A percentile compares a stretch with the other conserved stretches of the same genome.
These are phyloP conservation scores for Phaeosphaeria sp. DNA, from an alignment of 2,329 filamentous ascomycete genomes.

Conservation along the genomic window DNA sequence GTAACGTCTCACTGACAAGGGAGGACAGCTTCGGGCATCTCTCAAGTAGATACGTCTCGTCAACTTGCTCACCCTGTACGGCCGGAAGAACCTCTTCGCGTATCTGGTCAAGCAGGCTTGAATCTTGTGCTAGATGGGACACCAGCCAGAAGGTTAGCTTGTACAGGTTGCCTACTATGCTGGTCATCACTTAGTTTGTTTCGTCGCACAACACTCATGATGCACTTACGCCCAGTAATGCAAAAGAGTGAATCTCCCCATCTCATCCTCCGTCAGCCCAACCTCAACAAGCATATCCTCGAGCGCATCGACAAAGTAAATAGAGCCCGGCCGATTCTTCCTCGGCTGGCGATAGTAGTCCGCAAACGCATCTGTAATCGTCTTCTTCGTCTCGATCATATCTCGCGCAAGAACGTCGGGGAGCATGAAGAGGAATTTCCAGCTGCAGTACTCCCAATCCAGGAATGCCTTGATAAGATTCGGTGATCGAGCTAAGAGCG, in stretches of 20 bases:
- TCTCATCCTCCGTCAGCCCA: slow-evolving; percentile 13
- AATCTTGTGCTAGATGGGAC: slow-evolving; percentile 13
- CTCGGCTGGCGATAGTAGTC: slow-evolving; percentile 9
- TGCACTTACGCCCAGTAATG: slow-evolving; percentile 24
- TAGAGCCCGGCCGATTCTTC: slow-evolving; percentile 2
- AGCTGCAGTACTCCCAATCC: slow-evolving; percentile 16
- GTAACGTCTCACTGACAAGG: slow-evolving; percentile 14
- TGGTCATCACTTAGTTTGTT: not conserved
- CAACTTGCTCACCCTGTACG: not conserved
- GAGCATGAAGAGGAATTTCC: slow-evolving; percentile 19
- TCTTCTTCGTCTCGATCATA: slow-evolving; percentile 13
- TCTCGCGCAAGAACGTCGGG: slow-evolving; percentile 12
- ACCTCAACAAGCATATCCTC: slow-evolving; percentile 15
- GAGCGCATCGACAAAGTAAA: slow-evolving; percentile 10
- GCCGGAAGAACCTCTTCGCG: slow-evolving; percentile 13
- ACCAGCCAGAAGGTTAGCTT: slow-evolving; percentile 22
- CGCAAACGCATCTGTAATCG: slow-evolving; percentile 8
- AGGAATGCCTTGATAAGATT: slow-evolving; percentile 11
- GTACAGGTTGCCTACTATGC: slow-evolving; percentile 22
- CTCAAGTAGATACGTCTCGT: slow-evolving; percentile 15
- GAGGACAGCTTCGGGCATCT: slow-evolving; percentile 19
- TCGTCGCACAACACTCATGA: not conserved
- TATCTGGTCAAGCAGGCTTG: slow-evolving; percentile 11
- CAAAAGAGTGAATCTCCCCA: slow-evolving; percentile 12
- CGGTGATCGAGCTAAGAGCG: slow-evolving; percentile 4